Conservation (phyloP, 371 early-diverging fungal genomes). For the Apophysomyces trapeziformis region DNA sequence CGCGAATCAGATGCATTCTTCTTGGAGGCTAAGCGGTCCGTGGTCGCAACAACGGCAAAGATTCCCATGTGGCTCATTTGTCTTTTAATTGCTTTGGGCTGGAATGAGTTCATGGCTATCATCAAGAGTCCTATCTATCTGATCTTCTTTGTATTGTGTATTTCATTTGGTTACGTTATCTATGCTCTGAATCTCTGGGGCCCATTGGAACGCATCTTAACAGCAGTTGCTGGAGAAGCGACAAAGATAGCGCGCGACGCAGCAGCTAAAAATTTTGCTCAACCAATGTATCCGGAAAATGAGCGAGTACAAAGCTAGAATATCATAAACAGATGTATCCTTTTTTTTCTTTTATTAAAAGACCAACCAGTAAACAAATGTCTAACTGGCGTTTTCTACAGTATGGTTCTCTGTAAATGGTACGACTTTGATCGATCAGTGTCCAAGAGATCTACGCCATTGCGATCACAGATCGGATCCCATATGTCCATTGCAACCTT, state of each 20-base stretch:
- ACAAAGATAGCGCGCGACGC: conserved; percentile 35
- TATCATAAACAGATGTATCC: not conserved
- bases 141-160: conserved; percentile 51
- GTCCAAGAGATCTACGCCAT: no score
- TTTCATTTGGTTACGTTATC: conserved; percentile 61
- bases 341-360: no score
- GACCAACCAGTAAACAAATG: no score
- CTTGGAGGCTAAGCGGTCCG: conserved; percentile 94
- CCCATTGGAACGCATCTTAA: conserved; percentile 59
- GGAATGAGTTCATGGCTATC: conserved; percentile 91
- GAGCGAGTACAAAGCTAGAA: not conserved
- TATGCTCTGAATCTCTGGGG: conserved; percentile 72
- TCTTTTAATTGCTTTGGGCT: conserved; percentile 81
- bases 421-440: no score
- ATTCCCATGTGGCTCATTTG: conserved; percentile 89
- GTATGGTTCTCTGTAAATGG: no score
- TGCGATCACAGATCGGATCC: no score
- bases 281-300: conserved; percentile 5
- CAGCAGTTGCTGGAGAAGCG: conserved; percentile 45
- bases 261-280: conserved; percentile 4
- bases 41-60: conserved; percentile 84
- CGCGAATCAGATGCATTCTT: conserved; percentile 90
- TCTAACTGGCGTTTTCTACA: no score
- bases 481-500: no score
- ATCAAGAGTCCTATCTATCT: conserved; percentile 84